Evolutionary conservation across 2,329 filamentous ascomycete species (phyloP).

Genomic region (Colletotrichum australisinense): DNA sequence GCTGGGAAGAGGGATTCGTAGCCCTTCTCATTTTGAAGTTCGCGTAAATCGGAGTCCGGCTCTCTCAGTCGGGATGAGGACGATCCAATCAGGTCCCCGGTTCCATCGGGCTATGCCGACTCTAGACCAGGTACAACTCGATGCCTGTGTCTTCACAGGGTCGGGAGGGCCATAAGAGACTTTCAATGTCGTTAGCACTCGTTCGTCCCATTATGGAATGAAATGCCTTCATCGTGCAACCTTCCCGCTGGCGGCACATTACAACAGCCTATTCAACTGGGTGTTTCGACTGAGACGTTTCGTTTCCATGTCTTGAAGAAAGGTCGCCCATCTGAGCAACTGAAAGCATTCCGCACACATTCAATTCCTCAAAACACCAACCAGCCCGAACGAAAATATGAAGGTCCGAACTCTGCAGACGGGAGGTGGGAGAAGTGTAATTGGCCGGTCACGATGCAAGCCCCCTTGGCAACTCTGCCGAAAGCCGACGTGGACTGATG

Average conservation of each 20-base stretch:
- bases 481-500: conserved; percentile 27
- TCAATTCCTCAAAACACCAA: background rate
- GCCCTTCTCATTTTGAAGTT: conserved; percentile 2
- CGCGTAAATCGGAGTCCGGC: conserved; percentile 20
- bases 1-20: background rate
- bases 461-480: conserved; percentile 32
- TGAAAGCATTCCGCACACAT: background rate
- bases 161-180: background rate
- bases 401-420: background rate
- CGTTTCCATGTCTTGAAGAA: background rate
- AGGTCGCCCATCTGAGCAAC: background rate
- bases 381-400: background rate
- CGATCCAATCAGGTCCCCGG: background rate
- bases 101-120: conserved; percentile 22
- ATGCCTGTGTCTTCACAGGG: conserved; percentile 8
- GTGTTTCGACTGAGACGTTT: background rate
- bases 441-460: conserved; percentile 25
- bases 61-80: background rate
- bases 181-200: conserved; percentile 1
- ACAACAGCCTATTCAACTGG: background rate
- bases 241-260: background rate
- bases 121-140: background rate
- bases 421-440: conserved; percentile 7
- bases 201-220: conserved; percentile 27
- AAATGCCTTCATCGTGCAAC: conserved; percentile 1